These are phyloP conservation scores for Herpotrichia juniperi DNA, from an alignment of 2,329 filamentous ascomycete genomes.

Conservation along the genomic window DNA sequence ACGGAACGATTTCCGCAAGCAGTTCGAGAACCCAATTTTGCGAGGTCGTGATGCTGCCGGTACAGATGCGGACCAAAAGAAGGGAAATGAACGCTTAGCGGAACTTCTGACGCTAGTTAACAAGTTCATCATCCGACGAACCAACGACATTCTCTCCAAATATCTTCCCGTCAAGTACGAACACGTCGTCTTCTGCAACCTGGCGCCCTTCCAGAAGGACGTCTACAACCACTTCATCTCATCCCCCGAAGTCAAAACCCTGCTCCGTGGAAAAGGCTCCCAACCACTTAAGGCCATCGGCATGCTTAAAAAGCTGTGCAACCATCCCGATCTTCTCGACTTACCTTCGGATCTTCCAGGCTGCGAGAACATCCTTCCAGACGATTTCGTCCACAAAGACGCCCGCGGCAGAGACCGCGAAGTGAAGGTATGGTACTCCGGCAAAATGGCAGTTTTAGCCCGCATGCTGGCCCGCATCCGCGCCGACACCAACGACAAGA, in stretches of 20 bases:
- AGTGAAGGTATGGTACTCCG: conserved; percentile 93
- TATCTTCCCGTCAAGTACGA: conserved; percentile 99
- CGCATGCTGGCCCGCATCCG: conserved; percentile 96
- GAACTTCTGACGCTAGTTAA: conserved; percentile 88
- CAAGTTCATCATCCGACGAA: conserved; percentile 97
- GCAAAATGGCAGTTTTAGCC: conserved; percentile 98
- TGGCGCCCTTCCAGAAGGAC: conserved; percentile 89
- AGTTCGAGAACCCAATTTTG: conserved; percentile 90
- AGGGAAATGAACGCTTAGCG: conserved; percentile 80
- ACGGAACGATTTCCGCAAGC: conserved; percentile 88
- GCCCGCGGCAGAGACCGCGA: conserved; percentile 87
- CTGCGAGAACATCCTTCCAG: conserved; percentile 79
- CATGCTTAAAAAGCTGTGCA: conserved; percentile 97
- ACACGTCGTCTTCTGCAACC: conserved; percentile 96
- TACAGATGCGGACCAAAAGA: conserved; percentile 78
- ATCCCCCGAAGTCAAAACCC: conserved; percentile 89
- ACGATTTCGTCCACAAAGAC: conserved; percentile 88
- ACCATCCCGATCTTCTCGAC: conserved; percentile 92
- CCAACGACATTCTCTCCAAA: conserved; percentile 97
- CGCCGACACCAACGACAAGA: conserved; percentile 97
- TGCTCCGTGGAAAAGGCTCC: conserved; percentile 91
- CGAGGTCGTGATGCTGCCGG: conserved; percentile 90
- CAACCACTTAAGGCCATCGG: conserved; percentile 97
- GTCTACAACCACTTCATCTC: conserved; percentile 98
- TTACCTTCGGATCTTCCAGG: conserved; percentile 84